Base-by-base conservation (phyloP, 305 asterid species). In the Salvia sclarea region DNA sequence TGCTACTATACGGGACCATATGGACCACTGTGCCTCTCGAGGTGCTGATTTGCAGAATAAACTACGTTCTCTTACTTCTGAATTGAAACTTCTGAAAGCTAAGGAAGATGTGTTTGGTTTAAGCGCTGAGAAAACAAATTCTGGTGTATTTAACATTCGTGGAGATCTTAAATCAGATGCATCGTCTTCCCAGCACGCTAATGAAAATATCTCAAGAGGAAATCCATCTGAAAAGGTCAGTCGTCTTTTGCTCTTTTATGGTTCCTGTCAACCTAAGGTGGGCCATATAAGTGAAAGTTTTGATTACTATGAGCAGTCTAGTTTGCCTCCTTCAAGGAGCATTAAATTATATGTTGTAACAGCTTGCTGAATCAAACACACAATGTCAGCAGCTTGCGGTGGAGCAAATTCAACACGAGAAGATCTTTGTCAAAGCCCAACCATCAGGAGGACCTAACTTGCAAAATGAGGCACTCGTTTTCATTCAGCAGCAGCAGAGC, bases 41-140 rank as follows among this genome's bases (percentile, higher is more conserved):
- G 81, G 84, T 62, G 58, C 80, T 64, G 98, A 93, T 66, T 80
- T 85, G 85, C 97, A 85, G 80, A 91, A 87, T 40, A 93, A 80
- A 75, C 76, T 93, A 53, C 89, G 92, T 30, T 80, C 82, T 21
- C 88, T 88, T 72, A 69, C 80, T 63, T 75, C 90, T 14, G 97
- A 93, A 65, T 44, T 79, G 75, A 87, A 82, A 74, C 72, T 71
- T 63, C 78, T 83, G 78, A 91, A 85, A 72, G 70, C 70, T 53
- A 90, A 75, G 86, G 91, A 86, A 80, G 98, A 92, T 24, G 64
- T 66, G 69, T 22, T 77, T 33, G 75, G 75, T 72, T 72, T 80
- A 67, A 80, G 74, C 58, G 21, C 66, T 22, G 88, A 77, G 47
- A 92, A 84, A 78, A 64, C 76, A 25, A 84, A 79, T 72, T 78